These are phyloP conservation scores for Abrus pulchellus DNA, from an alignment of 306 rosid genomes.

Conservation along the genomic window DNA sequence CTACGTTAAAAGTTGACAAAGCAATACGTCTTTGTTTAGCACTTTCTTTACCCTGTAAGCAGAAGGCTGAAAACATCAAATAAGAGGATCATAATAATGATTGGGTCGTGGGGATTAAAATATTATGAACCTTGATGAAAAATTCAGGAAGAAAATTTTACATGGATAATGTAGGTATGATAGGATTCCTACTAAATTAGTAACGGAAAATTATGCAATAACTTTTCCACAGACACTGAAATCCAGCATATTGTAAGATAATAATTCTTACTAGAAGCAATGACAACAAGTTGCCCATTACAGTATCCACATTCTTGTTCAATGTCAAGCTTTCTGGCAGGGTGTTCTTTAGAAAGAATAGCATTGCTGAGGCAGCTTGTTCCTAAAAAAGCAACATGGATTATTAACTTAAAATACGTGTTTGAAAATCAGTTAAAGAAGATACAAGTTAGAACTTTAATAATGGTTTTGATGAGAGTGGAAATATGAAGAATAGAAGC, in stretches of 20 bases:
- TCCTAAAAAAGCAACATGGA: conserved; percentile 48
- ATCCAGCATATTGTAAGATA: conserved; percentile 19
- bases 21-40: conserved; percentile 49
- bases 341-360: conserved; percentile 55
- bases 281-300: conserved; percentile 46
- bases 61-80: conserved; percentile 44
- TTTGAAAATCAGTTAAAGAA: conserved; percentile 11
- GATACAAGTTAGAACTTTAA: neutral
- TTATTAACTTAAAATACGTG: conserved; percentile 5
- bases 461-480: neutral
- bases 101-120: neutral
- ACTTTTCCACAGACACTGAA: conserved; percentile 34
- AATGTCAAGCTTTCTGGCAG: conserved; percentile 56
- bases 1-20: conserved; percentile 47
- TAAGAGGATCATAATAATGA: conserved; percentile 25
- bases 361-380: conserved; percentile 55
- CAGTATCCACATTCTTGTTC: conserved; percentile 10
- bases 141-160: conserved; percentile 15
- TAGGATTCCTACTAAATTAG: conserved; percentile 20
- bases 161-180: conserved; percentile 16
- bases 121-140: neutral
- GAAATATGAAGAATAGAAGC: conserved; percentile 15
- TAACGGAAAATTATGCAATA: neutral
- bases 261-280: conserved; percentile 47
- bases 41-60: conserved; percentile 49